Evolutionary conservation across 164 flowering plant species (phyloP), one percentile per base, ranked within the genome.

Genomic region (Pachysandra terminalis): DNA sequence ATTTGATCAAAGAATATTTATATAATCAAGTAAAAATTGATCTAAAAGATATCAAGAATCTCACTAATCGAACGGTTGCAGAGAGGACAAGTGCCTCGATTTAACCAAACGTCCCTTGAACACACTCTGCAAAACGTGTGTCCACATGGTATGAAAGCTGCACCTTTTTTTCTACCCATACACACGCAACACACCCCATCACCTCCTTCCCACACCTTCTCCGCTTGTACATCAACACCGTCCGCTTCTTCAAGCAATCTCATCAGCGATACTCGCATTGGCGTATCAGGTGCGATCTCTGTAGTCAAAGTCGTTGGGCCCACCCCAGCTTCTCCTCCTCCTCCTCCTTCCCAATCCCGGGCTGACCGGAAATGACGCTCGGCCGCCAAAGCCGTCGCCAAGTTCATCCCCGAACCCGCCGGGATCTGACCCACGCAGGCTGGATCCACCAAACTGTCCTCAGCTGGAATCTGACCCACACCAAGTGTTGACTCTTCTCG

Each of bases 91-190:
- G 84, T 70, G 0, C 97, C 96, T 76, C 97, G 87, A 68, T 86
- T 87, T 70, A 88, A 40, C 96, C 96, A 87, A 45, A 93, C 25
- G 74, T 90, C 96, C 76, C 92, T 81, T 13, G 91, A 81, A 73
- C 98, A 93, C 69, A 85, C 85, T 74, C 97, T 86, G 75, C 98
- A 93, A 76, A 84, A 93, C 0, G 97, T 89, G 59, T 93, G 98
- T 5, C 98, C 98, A 74, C 98, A 93, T 62, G 98, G 96, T 64
- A 93, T 89, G 53, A 90, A 88, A 24, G 98, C 98, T 9, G 98
- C 90, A 2, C 94, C 98, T 64, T 89, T 93, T 66, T 77, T 83
- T 77, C 96, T 82, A 67, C 67, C 85, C 96, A 89, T 93, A 73
- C 98, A 93, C 81, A 90, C 98, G 82, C 96, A 88, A 71, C 98